phyloP scores from a whole-genome alignment of 345 rosid species.

The Pugionium cornutum region DNA sequence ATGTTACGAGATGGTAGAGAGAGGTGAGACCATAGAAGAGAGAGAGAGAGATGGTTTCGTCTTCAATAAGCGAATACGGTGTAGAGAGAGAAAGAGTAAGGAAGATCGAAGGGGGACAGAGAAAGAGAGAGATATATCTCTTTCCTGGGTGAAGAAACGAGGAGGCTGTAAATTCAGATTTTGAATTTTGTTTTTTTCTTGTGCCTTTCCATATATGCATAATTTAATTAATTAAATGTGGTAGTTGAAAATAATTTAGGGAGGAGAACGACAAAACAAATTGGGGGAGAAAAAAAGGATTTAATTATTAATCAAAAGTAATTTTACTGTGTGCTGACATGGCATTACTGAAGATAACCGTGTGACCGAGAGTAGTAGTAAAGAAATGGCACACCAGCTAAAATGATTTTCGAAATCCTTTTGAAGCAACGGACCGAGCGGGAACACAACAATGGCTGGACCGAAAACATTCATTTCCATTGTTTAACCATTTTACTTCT shows the following conservation, averaged over 20 bases:
- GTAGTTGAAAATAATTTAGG: slow-evolving; percentile 35
- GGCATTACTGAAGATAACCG: slow-evolving; percentile 1
- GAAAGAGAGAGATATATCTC: not conserved
- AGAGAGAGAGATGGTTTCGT: slow-evolving; percentile 54
- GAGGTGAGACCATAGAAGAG: slow-evolving; percentile 35
- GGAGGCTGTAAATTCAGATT: slow-evolving; percentile 40
- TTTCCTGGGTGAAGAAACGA: slow-evolving; percentile 38
- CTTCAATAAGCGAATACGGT: slow-evolving; percentile 62
- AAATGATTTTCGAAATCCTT: not conserved
- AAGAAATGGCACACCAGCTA: slow-evolving; percentile 15
- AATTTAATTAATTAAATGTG: slow-evolving; percentile 30
- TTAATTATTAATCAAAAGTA: not conserved
- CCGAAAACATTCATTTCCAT: not conserved
- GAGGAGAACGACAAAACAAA: slow-evolving; percentile 31
- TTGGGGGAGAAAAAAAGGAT: not conserved
- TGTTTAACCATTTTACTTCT: not conserved
- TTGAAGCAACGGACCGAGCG: slow-evolving; percentile 31
- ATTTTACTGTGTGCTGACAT: slow-evolving; percentile 28
- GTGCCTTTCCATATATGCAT: slow-evolving; percentile 3
- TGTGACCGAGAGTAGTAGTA: not conserved
- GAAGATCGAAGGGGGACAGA: not conserved
- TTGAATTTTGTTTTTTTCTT: slow-evolving; percentile 32
- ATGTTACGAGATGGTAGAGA: slow-evolving; percentile 25
- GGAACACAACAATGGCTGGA: slow-evolving; percentile 31
- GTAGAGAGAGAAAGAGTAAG: slow-evolving; percentile 44